phyloP scores from a whole-genome alignment of 2,329 filamentous ascomycete species.

The Dactylellina haptotyla region DNA sequence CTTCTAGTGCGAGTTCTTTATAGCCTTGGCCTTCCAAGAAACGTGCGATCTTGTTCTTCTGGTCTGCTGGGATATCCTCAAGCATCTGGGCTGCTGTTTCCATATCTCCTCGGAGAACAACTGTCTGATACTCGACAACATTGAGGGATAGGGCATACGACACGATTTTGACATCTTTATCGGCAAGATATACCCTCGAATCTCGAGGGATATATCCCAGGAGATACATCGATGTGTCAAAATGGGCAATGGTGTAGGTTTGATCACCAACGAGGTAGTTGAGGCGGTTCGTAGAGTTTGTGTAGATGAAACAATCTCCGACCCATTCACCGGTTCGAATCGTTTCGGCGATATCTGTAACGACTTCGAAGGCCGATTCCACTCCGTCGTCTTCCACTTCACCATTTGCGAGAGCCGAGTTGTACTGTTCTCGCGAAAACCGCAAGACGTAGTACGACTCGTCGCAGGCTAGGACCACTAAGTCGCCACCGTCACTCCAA shows the following conservation, averaged over 20 bases:
- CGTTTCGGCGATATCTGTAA: slow-evolving; percentile 75
- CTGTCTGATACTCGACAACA: slow-evolving; percentile 95
- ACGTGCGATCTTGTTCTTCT: slow-evolving; percentile 97
- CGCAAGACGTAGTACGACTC: slow-evolving; percentile 94
- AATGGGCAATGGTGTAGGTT: slow-evolving; percentile 96
- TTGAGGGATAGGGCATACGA: slow-evolving; percentile 91
- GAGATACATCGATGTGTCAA: slow-evolving; percentile 93
- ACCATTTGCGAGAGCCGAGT: slow-evolving; percentile 82
- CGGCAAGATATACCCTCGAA: slow-evolving; percentile 91
- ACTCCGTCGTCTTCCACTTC: slow-evolving; percentile 90
- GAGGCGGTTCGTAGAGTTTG: slow-evolving; percentile 92
- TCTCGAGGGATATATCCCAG: slow-evolving; percentile 95
- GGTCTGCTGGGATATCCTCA: slow-evolving; percentile 83
- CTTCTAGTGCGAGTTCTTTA: slow-evolving; percentile 92
- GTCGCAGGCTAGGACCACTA: slow-evolving; percentile 91
- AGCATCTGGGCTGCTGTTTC: slow-evolving; percentile 89
- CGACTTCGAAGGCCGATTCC: slow-evolving; percentile 93
- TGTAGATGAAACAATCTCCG: slow-evolving; percentile 98
- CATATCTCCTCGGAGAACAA: slow-evolving; percentile 92
- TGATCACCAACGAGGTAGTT: slow-evolving; percentile 99
- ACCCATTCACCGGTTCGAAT: slow-evolving; percentile 97
- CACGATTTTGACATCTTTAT: slow-evolving; percentile 92
- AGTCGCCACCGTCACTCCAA: slow-evolving; percentile 96
- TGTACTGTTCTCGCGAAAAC: slow-evolving; percentile 87
- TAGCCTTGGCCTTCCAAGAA: slow-evolving; percentile 97